Conservation (phyloP, 305 asterid genomes). For the Petunia hybrid region DNA sequence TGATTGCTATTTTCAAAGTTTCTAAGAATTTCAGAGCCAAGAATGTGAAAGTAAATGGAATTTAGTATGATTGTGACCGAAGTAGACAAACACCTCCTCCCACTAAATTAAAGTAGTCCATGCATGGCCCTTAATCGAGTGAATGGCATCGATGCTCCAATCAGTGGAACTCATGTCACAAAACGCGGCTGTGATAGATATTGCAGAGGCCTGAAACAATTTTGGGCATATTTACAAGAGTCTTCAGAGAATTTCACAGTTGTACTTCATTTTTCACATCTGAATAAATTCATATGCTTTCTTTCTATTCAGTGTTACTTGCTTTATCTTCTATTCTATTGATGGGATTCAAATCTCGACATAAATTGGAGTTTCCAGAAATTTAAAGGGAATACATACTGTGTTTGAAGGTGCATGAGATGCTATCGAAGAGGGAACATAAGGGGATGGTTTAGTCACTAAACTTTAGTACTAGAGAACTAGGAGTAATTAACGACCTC, state of each 20-base stretch:
- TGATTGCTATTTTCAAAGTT: background rate
- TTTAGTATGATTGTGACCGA: constrained; percentile 27
- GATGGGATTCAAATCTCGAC: constrained; percentile 5
- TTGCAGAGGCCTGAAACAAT: constrained; percentile 24
- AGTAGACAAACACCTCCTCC: background rate
- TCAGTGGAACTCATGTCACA: constrained; percentile 10
- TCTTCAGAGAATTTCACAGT: constrained; percentile 2
- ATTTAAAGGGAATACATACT: background rate
- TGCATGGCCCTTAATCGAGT: background rate
- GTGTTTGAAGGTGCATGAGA: background rate
- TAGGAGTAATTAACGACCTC: background rate
- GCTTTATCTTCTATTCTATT: background rate
- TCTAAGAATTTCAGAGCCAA: background rate
- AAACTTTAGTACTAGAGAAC: background rate
- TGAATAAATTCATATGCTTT: constrained; percentile 6
- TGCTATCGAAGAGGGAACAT: background rate
- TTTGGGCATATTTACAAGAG: background rate
- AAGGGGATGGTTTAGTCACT: background rate
- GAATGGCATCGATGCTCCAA: constrained; percentile 25
- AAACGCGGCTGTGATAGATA: background rate
- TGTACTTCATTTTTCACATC: constrained; percentile 1
- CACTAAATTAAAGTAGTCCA: constrained; percentile 23
- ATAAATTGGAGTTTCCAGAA: background rate
- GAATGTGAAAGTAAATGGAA: constrained; percentile 20
- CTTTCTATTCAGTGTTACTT: background rate